Conservation (phyloP, 805 yeast genomes). For the Starmerella tilneyi region DNA sequence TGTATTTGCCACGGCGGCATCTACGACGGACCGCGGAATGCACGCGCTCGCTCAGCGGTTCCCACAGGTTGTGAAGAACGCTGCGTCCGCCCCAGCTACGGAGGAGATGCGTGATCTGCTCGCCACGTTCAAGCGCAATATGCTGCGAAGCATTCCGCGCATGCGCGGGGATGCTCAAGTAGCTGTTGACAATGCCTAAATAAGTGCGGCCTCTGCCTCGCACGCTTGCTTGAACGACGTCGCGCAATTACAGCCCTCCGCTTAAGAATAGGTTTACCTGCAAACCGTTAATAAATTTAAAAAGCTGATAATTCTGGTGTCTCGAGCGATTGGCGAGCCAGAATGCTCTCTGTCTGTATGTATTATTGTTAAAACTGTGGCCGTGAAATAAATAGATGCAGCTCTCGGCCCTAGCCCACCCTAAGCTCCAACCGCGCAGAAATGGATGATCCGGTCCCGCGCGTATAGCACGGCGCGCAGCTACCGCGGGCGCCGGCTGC, state of each 20-base stretch:
- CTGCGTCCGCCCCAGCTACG: constrained; percentile 10
- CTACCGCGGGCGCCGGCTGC: constrained; percentile 16
- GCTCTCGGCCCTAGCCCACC: constrained; percentile 9
- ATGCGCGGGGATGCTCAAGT: constrained; percentile 7
- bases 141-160: constrained; percentile 11
- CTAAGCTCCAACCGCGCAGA: background rate
- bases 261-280: no score
- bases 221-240: no score
- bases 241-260: no score
- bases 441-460: constrained; percentile 9
- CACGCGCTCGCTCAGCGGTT: constrained; percentile 13
- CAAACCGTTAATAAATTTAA: no score
- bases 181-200: no score
- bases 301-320: no score
- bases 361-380: no score
- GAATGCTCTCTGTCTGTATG: no score
- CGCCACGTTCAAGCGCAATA: constrained; percentile 10
- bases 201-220: no score
- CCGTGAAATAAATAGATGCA: no score
- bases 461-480: constrained; percentile 7
- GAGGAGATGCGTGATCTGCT: constrained; percentile 13
- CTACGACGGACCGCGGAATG: constrained; percentile 18
- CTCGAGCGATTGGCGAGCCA: background rate
- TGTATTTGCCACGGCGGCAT: constrained; percentile 20
- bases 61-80: constrained; percentile 14